Evolutionary conservation across 352 stramenopile genomes (phyloP).

Genomic region (Globisporangium iwayamae): DNA sequence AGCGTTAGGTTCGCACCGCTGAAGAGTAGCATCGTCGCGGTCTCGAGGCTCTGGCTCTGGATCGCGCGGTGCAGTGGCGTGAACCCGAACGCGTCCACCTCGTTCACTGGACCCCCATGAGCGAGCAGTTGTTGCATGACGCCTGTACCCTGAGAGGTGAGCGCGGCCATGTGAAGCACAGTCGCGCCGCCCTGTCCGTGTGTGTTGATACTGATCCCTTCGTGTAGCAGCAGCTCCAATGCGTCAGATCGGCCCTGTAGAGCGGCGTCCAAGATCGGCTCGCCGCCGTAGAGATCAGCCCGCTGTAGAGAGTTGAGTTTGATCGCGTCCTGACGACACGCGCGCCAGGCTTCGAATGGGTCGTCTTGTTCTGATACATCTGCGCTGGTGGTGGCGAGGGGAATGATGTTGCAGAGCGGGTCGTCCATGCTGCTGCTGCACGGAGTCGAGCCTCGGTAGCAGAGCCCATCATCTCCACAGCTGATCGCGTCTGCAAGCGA

Average conservation of each 20-base stretch:
- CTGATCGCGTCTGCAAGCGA: constrained; percentile 19
- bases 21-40: constrained; percentile 24
- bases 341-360: constrained; percentile 16
- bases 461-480: constrained; percentile 24
- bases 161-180: constrained; percentile 21
- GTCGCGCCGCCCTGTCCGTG: constrained; percentile 20
- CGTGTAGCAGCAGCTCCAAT: constrained; percentile 21
- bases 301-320: constrained; percentile 25
- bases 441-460: constrained; percentile 18
- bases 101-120: constrained; percentile 20
- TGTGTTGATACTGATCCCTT: constrained; percentile 15
- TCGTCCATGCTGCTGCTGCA: constrained; percentile 35
- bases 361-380: background rate
- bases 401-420: constrained; percentile 31
- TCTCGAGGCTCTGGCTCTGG: constrained; percentile 25
- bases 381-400: background rate
- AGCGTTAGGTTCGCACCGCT: constrained; percentile 29
- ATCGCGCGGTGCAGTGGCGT: constrained; percentile 31
- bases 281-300: constrained; percentile 21
- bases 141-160: background rate
- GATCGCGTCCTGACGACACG: constrained; percentile 19
- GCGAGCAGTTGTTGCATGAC: constrained; percentile 26
- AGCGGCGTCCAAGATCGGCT: constrained; percentile 17
- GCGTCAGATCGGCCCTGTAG: constrained; percentile 15
- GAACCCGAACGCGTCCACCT: constrained; percentile 28